Evolutionary conservation across 139 green algal genomes (phyloP), one percentile per base, ranked within the genome.

Genomic region (Spirogloea muscicola): DNA sequence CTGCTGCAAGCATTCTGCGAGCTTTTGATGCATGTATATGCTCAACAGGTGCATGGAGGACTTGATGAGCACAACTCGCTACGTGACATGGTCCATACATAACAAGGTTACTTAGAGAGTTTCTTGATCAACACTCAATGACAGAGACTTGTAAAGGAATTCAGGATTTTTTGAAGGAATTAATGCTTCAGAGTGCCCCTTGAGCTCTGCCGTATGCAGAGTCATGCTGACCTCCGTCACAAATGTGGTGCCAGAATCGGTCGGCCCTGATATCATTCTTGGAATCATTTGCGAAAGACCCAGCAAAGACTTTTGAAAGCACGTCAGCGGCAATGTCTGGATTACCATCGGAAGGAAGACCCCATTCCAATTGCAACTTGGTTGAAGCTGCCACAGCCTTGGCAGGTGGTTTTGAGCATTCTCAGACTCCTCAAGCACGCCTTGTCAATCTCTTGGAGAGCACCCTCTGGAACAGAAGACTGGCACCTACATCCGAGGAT

Each of bases 1-100:
- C n/a, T n/a, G n/a, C n/a, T n/a, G n/a, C n/a, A n/a, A n/a, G n/a
- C n/a, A n/a, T n/a, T n/a, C n/a, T n/a, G n/a, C n/a, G n/a, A n/a
- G n/a, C n/a, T n/a, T n/a, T n/a, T n/a, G n/a, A n/a, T n/a, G n/a
- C n/a, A n/a, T n/a, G n/a, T n/a, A n/a, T n/a, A n/a, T n/a, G n/a
- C n/a, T n/a, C n/a, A n/a, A 38, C 67, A 92, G 90, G 84, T 96
- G 91, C 85, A 84, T 93, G 33, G 91, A 96, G 80, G 93, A 97
- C 84, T 85, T 97, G 31, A 65, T 79, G 16, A 88, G 70, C 61
- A 94, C 89, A 27, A 98, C 93, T 0, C 85, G 91, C 64, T 98
- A 92, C 66, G 92, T 98, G 25, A 91, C 89, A 5, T 98, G 93
- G 93, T 86, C 73, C 5, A 85, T 98, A 60, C 93, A 98, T 87